Evolutionary conservation across 805 yeast genomes (phyloP).

Genomic region (Pichia cabralensis): DNA sequence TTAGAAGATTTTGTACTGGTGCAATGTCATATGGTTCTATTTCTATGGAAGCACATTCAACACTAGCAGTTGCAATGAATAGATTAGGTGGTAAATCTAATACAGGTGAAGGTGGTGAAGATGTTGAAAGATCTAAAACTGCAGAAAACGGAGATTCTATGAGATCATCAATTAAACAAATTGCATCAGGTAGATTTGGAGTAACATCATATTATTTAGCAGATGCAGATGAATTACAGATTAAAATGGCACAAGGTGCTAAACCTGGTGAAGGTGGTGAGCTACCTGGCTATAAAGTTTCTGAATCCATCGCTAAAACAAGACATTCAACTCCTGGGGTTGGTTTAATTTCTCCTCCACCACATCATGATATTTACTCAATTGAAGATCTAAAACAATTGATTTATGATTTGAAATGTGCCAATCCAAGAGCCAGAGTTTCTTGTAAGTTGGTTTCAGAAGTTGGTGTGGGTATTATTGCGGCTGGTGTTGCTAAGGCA

Average conservation of each 20-base stretch:
- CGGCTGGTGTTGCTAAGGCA: constrained; percentile 98
- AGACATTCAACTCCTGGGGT: constrained; percentile 96
- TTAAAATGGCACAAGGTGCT: constrained; percentile 99
- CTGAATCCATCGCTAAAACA: constrained; percentile 80
- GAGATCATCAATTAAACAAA: constrained; percentile 98
- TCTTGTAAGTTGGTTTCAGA: constrained; percentile 95
- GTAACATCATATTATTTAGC: constrained; percentile 90
- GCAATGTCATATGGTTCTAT: constrained; percentile 99
- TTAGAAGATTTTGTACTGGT: constrained; percentile 95
- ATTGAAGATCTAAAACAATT: constrained; percentile 96
- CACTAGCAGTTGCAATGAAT: constrained; percentile 97
- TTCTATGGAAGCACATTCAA: constrained; percentile 97
- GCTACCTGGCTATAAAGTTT: constrained; percentile 88
- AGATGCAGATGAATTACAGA: constrained; percentile 95
- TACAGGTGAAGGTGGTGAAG: constrained; percentile 99
- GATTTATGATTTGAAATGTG: constrained; percentile 90
- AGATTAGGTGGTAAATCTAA: constrained; percentile 95
- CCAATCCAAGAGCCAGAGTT: constrained; percentile 94
- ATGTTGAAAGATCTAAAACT: constrained; percentile 76
- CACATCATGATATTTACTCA: constrained; percentile 97
- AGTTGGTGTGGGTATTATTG: constrained; percentile 98
- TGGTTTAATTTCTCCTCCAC: constrained; percentile 96
- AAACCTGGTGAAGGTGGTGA: constrained; percentile 99
- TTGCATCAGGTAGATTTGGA: constrained; percentile 97
- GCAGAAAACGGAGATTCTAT: constrained; percentile 88